Evolutionary conservation across 148 eudicot species (phyloP), one percentile per base, ranked within the genome.

Genomic region (Pharnaceum exiguum): DNA sequence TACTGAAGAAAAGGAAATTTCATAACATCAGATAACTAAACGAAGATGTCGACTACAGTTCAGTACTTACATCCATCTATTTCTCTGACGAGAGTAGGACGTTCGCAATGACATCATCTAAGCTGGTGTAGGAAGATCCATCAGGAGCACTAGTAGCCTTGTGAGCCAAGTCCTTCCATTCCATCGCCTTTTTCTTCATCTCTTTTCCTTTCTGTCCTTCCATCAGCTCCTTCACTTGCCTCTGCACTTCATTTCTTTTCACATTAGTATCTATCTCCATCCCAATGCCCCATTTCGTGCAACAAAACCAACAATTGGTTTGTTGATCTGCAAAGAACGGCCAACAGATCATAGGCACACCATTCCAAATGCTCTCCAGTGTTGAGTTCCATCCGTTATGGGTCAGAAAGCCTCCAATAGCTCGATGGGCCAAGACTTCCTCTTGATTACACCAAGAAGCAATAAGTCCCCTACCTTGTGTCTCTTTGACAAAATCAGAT

Each of bases 221-320:
- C 62, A 69, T 55, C 49, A 69, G 40, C 6, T 69, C 68, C 13
- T 46, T 69, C 2, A 55, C 68, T 25, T 51, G 50, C 11, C 3
- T 46, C 42, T 62, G 65, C 11, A 69, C 73, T 30, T 46, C 62
- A 31, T 69, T 51, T 26, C 72, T 68, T 46, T 59, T 60, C 27
- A 52, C 72, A 32, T 68, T 52, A 39, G 17, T 55, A 21, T 66
- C 70, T 22, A 69, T 37, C 57, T 69, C 68, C 60, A 62, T 28
- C 2, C 67, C 73, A 0, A 62, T 7, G 2, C 65, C 65, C 71
- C 51, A 67, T 2, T 58, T n/a, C 10, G 25, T 59, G 23, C 71
- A 59, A 18, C 24, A 23, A 23, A 15, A 67, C 71, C 65, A 59
- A 51, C 71, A 58, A 23, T 58, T 58, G 28, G 71, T 59, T n/a